Base-by-base conservation (phyloP, 805 yeast genomes). In the Diddensiella santjacobensis region DNA sequence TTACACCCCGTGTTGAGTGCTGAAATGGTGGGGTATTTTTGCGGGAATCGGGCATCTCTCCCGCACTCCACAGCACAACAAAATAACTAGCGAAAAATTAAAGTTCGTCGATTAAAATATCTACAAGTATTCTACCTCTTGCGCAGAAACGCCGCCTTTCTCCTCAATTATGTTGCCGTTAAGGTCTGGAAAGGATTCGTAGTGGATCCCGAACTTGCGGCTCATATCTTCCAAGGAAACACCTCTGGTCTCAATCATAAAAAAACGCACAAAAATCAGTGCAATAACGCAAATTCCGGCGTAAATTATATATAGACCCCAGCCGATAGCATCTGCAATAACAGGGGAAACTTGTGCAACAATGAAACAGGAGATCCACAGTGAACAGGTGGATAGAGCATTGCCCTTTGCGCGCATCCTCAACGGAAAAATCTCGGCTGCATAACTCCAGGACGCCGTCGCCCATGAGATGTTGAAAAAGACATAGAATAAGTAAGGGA, bases 341-440 rank as follows among this genome's bases (percentile, higher is more conserved):
- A 47, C 50, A 15, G 50, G 46, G 13, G 50, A 38, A 4, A 47
- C 50, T 78, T 80, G 77, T 38, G 80, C 86, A 38, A 82, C 81
- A 48, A 80, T 70, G 56, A 80, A 82, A 62, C 54, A 79, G 55
- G 72, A 72, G 41, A 77, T 58, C 85, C 84, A 80, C 33, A 45
- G 67, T 78, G 80, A 49, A 78, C 78, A 71, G 4, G 84, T 78
- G 8, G 77, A 65, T 41, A 73, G 64, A 13, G 80, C 71, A 11
- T 78, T 65, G 33, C 79, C 76, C 52, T 79, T 73, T 44, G 84
- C 79, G 71, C 84, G 75, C 58, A 79, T 76, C 71, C 82, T 72
- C 46, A 78, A 69, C 48, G 78, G 76, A 71, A 80, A 78, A 49
- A 80, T 71, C 65, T 80, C 83, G 6, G 83, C 72, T 60, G 81